Conservation (phyloP, 306 rosid genomes). For the Arachis hypogaea region DNA sequence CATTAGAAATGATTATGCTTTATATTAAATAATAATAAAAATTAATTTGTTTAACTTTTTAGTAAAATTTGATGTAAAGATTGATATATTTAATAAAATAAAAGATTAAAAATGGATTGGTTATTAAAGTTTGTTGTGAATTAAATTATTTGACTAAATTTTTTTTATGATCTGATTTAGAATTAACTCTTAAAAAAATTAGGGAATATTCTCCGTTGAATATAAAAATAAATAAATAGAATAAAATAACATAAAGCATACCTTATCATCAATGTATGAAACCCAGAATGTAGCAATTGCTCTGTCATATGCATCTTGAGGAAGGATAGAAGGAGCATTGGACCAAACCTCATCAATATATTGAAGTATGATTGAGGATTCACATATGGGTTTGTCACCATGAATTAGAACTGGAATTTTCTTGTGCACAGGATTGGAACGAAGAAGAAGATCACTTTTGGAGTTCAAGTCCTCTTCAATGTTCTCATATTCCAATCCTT, state of each 20-base stretch:
- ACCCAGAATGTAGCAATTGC: constrained; percentile 61
- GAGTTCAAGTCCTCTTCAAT: constrained; percentile 42
- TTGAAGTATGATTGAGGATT: constrained; percentile 60
- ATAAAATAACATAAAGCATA: constrained; percentile 2
- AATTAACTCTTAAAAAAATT: too few species aligned
- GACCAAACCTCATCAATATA: constrained; percentile 63
- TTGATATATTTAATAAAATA: too few species aligned
- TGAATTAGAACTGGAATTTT: constrained; percentile 68
- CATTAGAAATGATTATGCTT: too few species aligned
- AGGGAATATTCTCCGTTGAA: not conserved
- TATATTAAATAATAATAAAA: too few species aligned
- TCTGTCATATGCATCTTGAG: constrained; percentile 55
- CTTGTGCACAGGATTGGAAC: constrained; percentile 62
- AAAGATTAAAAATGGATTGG: too few species aligned
- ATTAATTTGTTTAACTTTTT: too few species aligned
- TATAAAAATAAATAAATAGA: not conserved
- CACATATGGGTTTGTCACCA: constrained; percentile 47
- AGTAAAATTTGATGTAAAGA: too few species aligned
- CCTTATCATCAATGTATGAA: constrained; percentile 59
- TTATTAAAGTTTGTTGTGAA: too few species aligned
- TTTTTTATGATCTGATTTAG: too few species aligned
- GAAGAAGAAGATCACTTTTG: constrained; percentile 61
- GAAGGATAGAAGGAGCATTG: constrained; percentile 53
- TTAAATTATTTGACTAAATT: too few species aligned
- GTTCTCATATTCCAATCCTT: constrained; percentile 49